Conservation (phyloP, 2,329 filamentous ascomycete genomes). For the Alternaria triticimaculans region DNA sequence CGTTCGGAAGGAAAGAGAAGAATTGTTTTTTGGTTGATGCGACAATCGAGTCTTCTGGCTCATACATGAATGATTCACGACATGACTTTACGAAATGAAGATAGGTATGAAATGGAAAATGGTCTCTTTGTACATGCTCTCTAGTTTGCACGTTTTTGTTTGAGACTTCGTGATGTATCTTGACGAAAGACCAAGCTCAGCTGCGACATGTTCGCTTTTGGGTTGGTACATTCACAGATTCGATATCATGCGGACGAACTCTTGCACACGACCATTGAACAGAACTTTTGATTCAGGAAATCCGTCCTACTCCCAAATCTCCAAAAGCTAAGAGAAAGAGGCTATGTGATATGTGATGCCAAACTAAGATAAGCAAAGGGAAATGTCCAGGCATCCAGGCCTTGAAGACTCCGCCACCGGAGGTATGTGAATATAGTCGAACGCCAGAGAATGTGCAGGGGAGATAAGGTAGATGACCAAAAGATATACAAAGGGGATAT, state of each 20-base stretch:
- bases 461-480: not conserved
- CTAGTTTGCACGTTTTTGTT: not conserved
- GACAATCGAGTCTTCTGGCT: constrained; percentile 12
- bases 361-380: not conserved
- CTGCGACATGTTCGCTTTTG: not conserved
- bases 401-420: not conserved
- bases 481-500: not conserved
- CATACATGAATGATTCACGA: constrained; percentile 13
- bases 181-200: not conserved
- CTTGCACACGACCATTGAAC: not conserved
- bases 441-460: not conserved
- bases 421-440: not conserved
- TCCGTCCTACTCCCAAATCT: not conserved
- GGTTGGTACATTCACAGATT: not conserved
- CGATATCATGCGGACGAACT: not conserved
- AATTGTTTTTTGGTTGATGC: constrained; percentile 1
- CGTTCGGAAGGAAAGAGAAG: not conserved
- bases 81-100: constrained; percentile 6
- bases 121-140: not conserved
- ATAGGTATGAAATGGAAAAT: constrained; percentile 12
- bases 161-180: not conserved
- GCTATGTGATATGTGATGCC: not conserved
- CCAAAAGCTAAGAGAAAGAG: not conserved
- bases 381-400: not conserved
- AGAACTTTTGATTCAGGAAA: not conserved